A percentile compares a stretch with the other conserved stretches of the same genome.
These are phyloP conservation scores for Aeminium ludgeri DNA, from an alignment of 495 filamentous ascomycete genomes.

Conservation along the genomic window DNA sequence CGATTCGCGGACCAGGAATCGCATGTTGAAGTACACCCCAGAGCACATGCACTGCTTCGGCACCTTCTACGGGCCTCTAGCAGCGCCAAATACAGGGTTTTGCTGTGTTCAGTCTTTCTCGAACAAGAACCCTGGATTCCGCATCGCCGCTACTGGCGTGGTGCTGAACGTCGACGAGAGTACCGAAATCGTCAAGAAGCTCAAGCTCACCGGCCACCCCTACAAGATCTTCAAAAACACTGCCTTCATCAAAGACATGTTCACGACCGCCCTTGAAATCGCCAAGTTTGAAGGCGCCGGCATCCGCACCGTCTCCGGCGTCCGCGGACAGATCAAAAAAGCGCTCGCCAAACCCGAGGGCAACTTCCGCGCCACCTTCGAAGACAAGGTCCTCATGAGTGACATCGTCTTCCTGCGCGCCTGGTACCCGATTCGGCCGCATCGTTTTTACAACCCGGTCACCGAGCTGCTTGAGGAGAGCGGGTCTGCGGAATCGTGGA, in stretches of 20 bases:
- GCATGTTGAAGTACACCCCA: slow-evolving; percentile 94
- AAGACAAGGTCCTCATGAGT: slow-evolving; percentile 92
- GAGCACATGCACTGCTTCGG: slow-evolving; percentile 98
- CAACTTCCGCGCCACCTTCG: slow-evolving; percentile 88
- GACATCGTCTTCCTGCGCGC: slow-evolving; percentile 91
- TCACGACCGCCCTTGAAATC: slow-evolving; percentile 75
- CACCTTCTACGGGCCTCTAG: slow-evolving; percentile 85
- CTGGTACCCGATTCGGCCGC: slow-evolving; percentile 90
- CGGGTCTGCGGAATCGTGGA: slow-evolving; percentile 42
- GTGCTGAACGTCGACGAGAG: slow-evolving; percentile 85
- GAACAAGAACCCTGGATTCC: slow-evolving; percentile 75
- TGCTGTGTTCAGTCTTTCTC: slow-evolving; percentile 85
- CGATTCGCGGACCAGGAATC: slow-evolving; percentile 78
- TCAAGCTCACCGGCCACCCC: slow-evolving; percentile 79
- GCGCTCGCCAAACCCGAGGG: slow-evolving; percentile 84
- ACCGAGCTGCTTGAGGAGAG: slow-evolving; percentile 59
- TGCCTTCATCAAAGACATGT: slow-evolving; percentile 98
- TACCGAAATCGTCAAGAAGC: slow-evolving; percentile 95
- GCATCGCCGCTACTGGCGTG: slow-evolving; percentile 83
- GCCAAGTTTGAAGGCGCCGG: slow-evolving; percentile 95
- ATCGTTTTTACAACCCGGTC: slow-evolving; percentile 90
- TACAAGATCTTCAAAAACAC: slow-evolving; percentile 99
- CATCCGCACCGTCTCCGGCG: slow-evolving; percentile 87
- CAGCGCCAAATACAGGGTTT: slow-evolving; percentile 91
- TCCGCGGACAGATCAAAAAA: slow-evolving; percentile 91